These are phyloP conservation scores for Pichia sp. DNA, from an alignment of 1,139 yeast species.

Conservation along the genomic window DNA sequence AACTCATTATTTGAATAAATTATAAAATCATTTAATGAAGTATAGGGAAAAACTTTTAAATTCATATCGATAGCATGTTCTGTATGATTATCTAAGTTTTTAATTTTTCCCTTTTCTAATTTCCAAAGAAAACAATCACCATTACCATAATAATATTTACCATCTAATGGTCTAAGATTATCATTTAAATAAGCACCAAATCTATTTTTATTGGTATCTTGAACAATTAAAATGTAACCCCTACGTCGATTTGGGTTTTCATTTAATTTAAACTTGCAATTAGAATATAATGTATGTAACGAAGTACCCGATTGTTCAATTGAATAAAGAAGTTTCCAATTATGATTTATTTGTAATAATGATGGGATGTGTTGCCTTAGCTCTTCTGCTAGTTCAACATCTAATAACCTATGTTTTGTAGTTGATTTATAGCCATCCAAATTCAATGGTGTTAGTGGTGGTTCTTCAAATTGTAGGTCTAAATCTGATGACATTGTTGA, in stretches of 20 bases:
- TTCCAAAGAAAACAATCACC: conserved; percentile 96
- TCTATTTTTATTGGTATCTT: conserved; percentile 53
- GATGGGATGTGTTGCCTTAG: conserved; percentile 69
- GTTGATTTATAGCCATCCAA: conserved; percentile 50
- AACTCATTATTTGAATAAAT: conserved; percentile 75
- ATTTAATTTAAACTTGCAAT: conserved; percentile 19
- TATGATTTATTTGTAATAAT: conserved; percentile 65
- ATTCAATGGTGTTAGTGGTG: conserved; percentile 42
- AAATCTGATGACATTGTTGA: not conserved
- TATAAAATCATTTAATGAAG: conserved; percentile 82
- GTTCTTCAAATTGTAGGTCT: conserved; percentile 20
- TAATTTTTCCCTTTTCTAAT: conserved; percentile 36
- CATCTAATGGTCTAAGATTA: conserved; percentile 60
- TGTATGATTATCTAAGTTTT: conserved; percentile 10
- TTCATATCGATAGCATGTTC: conserved; percentile 8
- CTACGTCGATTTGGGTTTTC: conserved; percentile 34
- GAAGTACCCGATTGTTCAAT: conserved; percentile 92
- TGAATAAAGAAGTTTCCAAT: conserved; percentile 75
- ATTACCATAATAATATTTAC: conserved; percentile 76
- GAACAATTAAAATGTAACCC: conserved; percentile 67
- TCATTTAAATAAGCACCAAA: conserved; percentile 89
- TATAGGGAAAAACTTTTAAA: conserved; percentile 79
- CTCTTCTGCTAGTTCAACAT: conserved; percentile 60
- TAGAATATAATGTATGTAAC: conserved; percentile 59
- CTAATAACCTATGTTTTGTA: conserved; percentile 54